Percentiles rank a stretch among this genome's conserved stretches.
These are phyloP conservation scores for Neoboletus magnificus DNA, from an alignment of 768 basidiomycete species.

Conservation along the genomic window DNA sequence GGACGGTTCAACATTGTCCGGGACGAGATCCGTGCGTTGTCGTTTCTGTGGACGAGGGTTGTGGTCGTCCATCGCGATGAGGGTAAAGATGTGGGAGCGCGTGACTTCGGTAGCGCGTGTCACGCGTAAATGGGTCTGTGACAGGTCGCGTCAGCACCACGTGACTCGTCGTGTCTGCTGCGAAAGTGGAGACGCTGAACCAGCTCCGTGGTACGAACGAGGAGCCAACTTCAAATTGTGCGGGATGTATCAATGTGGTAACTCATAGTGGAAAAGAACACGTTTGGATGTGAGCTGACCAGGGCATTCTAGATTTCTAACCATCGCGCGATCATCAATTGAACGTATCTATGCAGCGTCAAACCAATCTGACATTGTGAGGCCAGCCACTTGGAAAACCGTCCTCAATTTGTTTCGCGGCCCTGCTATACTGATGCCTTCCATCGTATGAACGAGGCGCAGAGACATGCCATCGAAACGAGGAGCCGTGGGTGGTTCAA, in stretches of 20 bases:
- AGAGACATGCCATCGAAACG: neutral
- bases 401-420: neutral
- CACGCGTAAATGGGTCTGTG: conserved; percentile 30
- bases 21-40: conserved; percentile 19
- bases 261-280: neutral
- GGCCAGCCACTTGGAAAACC: neutral
- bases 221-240: too few species aligned
- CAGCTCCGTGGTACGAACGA: neutral
- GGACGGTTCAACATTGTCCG: neutral
- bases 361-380: neutral
- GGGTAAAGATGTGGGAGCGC: neutral
- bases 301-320: neutral
- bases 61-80: conserved; percentile 22
- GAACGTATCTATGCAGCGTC: neutral
- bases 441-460: neutral
- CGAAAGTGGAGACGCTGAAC: too few species aligned
- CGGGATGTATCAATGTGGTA: neutral
- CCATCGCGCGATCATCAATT: neutral
- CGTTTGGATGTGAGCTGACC: neutral
- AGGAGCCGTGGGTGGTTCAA: neutral
- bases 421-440: neutral
- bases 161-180: neutral
- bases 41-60: conserved; percentile 38
- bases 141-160: conserved; percentile 25
- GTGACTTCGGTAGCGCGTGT: conserved; percentile 18